Base-by-base conservation (phyloP, 1,284 basidiomycete species). In the Trametes hirsuta region DNA sequence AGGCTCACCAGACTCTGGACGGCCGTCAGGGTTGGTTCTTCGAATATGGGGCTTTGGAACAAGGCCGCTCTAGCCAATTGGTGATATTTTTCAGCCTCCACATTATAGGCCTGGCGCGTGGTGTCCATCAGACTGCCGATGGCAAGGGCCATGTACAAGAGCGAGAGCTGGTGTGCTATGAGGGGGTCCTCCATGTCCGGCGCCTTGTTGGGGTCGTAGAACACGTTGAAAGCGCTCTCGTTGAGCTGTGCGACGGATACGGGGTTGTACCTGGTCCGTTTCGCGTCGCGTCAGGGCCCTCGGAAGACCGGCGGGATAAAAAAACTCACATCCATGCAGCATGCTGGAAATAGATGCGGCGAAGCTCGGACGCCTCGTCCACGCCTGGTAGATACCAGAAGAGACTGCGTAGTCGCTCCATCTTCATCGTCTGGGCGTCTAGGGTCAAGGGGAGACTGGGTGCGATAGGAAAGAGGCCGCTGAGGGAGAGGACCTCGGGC, bases 71-170 rank as follows among this genome's bases (percentile, higher is more conserved):
- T 81, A 1, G 88, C 86, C 3, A 92, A 76, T 61, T 91, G 88
- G 67, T 91, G 84, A 64, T 88, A 92, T 71, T 89, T 90, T 72
- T 91, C 88, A 1, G 90, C 90, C 56, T 92, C 90, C 40, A 89
- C 72, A 58, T 83, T 89, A 72, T 91, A 91, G 0, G 88, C 81
- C 10, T 83, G 78, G 41, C 86, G 76, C 11, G 79, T 75, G 6
- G 81, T 79, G 66, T 92, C 85, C 82, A 91, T 87, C 53, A 91
- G 77, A 39, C 83, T 84, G 2, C 88, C 90, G 60, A 92, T 86
- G 0, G 90, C 86, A 9, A 92, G 80, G 24, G 92, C 79, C 78
- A 92, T 89, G 71, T 88, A 92, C 75, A 91, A 75, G 47, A 92
- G 76, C 3, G 89, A 82, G 41, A 92, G 81, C 21, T 86, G 83